Conservation (phyloP, 1,139 yeast species). For the Pneumocystis oryctolagi region DNA sequence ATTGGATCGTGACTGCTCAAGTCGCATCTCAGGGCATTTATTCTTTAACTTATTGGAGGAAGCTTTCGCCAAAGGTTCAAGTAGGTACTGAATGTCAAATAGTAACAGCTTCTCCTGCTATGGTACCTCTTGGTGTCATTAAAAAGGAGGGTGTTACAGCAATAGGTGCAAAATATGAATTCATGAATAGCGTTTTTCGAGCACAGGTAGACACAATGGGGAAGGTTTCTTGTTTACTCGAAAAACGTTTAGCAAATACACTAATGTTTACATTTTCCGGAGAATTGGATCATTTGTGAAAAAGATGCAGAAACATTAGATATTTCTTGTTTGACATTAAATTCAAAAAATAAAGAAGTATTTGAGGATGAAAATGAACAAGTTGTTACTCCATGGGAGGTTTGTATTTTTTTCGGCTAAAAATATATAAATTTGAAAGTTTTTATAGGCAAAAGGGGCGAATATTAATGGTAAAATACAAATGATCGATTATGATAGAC, state of each 20-base stretch:
- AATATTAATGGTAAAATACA: slow-evolving; percentile 84
- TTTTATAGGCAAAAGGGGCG: slow-evolving; percentile 99
- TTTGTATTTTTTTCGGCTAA: slow-evolving; percentile 11
- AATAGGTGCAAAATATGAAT: slow-evolving; percentile 93
- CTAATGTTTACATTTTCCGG: not conserved
- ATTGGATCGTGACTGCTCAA: slow-evolving; percentile 93
- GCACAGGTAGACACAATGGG: slow-evolving; percentile 89
- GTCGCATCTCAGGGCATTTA: slow-evolving; percentile 84
- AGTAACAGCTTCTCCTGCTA: slow-evolving; percentile 53
- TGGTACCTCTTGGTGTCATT: slow-evolving; percentile 70
- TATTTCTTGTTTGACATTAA: not conserved
- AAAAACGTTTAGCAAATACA: slow-evolving; percentile 40
- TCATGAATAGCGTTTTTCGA: slow-evolving; percentile 89
- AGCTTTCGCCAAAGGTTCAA: slow-evolving; percentile 80
- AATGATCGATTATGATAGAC: slow-evolving; percentile 79
- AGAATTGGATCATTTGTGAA: not conserved
- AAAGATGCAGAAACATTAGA: not conserved
- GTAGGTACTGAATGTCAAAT: slow-evolving; percentile 91
- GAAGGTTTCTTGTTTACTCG: slow-evolving; percentile 79
- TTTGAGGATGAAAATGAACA: not conserved
- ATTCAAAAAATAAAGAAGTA: not conserved
- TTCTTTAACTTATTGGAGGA: slow-evolving; percentile 86
- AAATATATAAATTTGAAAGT: slow-evolving; percentile 67
- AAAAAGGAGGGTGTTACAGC: slow-evolving; percentile 90
- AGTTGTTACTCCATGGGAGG: not conserved